Percentiles rank a stretch among this genome's conserved stretches.
These are phyloP conservation scores for Diaporthe ilicicola DNA, from an alignment of 2,329 filamentous ascomycete genomes.

Conservation along the genomic window DNA sequence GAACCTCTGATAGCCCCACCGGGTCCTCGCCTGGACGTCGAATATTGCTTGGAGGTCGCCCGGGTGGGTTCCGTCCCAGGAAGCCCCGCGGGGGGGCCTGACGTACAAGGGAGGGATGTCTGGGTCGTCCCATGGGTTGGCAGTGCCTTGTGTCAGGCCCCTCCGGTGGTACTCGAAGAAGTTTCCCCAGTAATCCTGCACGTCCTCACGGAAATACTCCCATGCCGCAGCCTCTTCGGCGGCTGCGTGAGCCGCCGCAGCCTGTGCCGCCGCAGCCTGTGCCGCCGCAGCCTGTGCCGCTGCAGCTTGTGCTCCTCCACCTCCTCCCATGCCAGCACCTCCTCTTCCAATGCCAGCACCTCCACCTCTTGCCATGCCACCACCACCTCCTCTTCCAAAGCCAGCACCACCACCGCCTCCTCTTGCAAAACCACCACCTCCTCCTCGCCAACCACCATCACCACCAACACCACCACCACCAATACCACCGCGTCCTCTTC, in stretches of 20 bases:
- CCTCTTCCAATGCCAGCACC: neutral
- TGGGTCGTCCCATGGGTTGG: neutral
- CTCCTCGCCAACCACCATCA: neutral
- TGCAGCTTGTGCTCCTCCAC: neutral
- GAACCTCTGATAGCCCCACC: neutral
- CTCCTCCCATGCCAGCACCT: neutral
- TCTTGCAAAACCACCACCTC: too few relatives aligned
- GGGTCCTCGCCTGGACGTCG: neutral
- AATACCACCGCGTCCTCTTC: neutral
- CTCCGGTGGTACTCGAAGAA: slow-evolving; percentile 3
- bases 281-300: neutral
- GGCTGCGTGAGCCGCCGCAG: neutral
- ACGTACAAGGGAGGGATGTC: neutral
- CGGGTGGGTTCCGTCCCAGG: neutral
- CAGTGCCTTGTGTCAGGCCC: neutral
- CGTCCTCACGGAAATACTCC: neutral
- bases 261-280: neutral
- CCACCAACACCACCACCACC: neutral
- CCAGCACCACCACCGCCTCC: neutral
- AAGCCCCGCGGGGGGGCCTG: neutral
- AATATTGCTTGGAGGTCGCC: neutral
- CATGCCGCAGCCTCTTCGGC: neutral
- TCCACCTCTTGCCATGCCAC: neutral
- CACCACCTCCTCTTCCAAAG: neutral
- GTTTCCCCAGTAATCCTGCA: neutral